Conservation (phyloP, 768 basidiomycete species). For the Lactifluus pinguis region DNA sequence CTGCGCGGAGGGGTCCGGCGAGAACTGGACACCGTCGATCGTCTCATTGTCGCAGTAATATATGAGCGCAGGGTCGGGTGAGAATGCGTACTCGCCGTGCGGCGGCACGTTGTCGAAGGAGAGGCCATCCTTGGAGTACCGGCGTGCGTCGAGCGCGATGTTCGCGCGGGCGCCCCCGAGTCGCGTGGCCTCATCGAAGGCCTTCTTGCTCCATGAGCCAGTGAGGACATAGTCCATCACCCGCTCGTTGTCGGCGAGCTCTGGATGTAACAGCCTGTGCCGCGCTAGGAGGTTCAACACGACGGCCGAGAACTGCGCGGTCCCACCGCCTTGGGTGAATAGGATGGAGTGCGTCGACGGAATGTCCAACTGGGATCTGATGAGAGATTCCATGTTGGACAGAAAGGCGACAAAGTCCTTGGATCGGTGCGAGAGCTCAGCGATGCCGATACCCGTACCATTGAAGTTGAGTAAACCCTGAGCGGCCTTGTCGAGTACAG, state of each 20-base stretch:
- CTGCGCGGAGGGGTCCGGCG: constrained; percentile 41
- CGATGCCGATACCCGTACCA: constrained; percentile 87
- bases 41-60: constrained; percentile 99
- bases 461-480: constrained; percentile 85
- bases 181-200: constrained; percentile 70
- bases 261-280: constrained; percentile 67
- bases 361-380: constrained; percentile 70
- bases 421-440: constrained; percentile 93
- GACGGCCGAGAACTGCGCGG: constrained; percentile 84
- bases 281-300: constrained; percentile 87
- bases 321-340: constrained; percentile 92
- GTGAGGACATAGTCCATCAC: constrained; percentile 84
- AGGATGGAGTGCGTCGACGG: constrained; percentile 80
- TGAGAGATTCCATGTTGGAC: constrained; percentile 48
- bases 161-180: constrained; percentile 52
- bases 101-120: constrained; percentile 75
- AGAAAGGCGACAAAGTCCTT: constrained; percentile 76
- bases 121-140: constrained; percentile 53
- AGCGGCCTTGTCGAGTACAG: constrained; percentile 76
- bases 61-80: constrained; percentile 73
- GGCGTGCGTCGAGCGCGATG: constrained; percentile 63
- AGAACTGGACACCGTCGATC: constrained; percentile 88
- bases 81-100: constrained; percentile 65
- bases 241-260: constrained; percentile 44
- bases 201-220: constrained; percentile 88